Conservation (phyloP, 1,284 basidiomycete genomes). For the Cystobasidium pallidum region DNA sequence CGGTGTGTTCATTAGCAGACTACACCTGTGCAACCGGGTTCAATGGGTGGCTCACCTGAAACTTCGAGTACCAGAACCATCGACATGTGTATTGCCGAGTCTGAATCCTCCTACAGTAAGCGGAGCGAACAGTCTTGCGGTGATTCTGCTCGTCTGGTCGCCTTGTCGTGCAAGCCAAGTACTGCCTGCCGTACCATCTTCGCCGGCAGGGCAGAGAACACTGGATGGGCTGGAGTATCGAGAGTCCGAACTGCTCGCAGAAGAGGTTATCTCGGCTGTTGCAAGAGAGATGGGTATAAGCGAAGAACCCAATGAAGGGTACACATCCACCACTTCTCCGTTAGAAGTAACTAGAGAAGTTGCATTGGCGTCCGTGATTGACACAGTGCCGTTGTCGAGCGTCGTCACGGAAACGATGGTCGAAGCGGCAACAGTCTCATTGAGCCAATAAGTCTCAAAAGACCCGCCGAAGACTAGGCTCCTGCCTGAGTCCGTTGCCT, state of each 20-base stretch:
- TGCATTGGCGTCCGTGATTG: constrained; percentile 28
- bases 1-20: background rate
- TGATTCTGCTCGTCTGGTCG: constrained; percentile 68
- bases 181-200: constrained; percentile 72
- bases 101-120: constrained; percentile 77
- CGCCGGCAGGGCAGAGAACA: constrained; percentile 79
- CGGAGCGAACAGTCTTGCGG: constrained; percentile 71
- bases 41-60: constrained; percentile 69
- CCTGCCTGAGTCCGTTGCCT: constrained; percentile 65
- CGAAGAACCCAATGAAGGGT: constrained; percentile 78
- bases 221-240: constrained; percentile 71
- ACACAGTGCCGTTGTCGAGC: constrained; percentile 46
- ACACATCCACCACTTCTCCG: constrained; percentile 79
- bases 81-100: constrained; percentile 84
- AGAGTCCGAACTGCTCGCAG: constrained; percentile 68
- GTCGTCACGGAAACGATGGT: constrained; percentile 63
- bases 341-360: constrained; percentile 56
- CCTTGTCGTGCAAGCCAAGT: constrained; percentile 82
- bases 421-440: constrained; percentile 58
- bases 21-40: background rate
- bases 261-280: constrained; percentile 64
- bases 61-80: constrained; percentile 74
- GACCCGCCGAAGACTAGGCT: constrained; percentile 86
- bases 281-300: constrained; percentile 82
- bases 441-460: constrained; percentile 60